phyloP scores from a whole-genome alignment of 2,329 filamentous ascomycete species.

The Pseudogymnoascus sp. region DNA sequence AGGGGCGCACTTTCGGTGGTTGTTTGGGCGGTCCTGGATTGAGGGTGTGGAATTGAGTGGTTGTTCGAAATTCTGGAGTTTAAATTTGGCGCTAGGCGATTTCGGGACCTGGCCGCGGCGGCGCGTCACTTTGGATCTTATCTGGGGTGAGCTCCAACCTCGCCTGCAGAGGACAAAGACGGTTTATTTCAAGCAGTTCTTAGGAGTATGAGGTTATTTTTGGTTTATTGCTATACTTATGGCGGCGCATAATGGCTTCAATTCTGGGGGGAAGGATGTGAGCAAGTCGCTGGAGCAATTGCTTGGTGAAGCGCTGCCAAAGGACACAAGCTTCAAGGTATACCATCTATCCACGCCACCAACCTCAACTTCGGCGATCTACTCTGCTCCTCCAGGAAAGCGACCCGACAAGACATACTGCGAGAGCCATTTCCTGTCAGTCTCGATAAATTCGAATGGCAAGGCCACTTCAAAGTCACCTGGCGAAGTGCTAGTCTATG shows the following conservation, averaged over 20 bases:
- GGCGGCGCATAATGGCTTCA: conserved; percentile 23
- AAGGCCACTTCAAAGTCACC: conserved; percentile 18
- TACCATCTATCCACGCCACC: conserved; percentile 87
- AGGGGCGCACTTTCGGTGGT: background rate
- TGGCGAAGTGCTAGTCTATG: conserved; percentile 60
- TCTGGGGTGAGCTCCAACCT: background rate
- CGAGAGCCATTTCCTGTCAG: conserved; percentile 72
- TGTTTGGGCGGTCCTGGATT: background rate
- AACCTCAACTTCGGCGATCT: conserved; percentile 66
- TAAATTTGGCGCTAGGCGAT: conserved; percentile 7
- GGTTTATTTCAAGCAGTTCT: background rate
- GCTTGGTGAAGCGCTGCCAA: conserved; percentile 40
- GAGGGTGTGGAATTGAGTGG: conserved; percentile 2
- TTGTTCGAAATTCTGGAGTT: conserved; percentile 10
- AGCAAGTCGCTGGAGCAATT: conserved; percentile 23
- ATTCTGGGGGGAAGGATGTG: conserved; percentile 19
- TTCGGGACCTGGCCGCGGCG: background rate
- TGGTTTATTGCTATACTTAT: conserved; percentile 21
- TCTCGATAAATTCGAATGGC: conserved; percentile 39
- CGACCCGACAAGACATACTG: conserved; percentile 72
- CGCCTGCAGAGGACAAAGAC: background rate
- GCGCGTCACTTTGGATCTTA: conserved; percentile 6
- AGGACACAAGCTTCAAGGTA: conserved; percentile 54
- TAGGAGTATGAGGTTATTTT: conserved; percentile 9
- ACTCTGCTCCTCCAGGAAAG: conserved; percentile 65